These are phyloP conservation scores for Ophiocordyceps camponoti-rufipedis DNA, from an alignment of 2,329 filamentous ascomycete species.

Conservation along the genomic window DNA sequence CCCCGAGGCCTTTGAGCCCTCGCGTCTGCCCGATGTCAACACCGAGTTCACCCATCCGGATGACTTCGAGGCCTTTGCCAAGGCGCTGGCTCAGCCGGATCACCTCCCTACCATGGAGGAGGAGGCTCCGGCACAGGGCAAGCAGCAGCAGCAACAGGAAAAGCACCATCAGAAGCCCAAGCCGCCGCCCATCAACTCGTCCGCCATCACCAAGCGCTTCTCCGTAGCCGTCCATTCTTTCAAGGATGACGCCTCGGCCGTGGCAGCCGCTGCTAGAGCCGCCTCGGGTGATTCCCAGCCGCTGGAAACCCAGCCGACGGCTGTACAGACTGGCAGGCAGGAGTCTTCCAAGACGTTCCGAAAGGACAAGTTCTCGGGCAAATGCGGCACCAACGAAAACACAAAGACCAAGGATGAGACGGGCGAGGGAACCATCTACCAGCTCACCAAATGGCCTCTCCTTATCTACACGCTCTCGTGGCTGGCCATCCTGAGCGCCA, in stretches of 20 bases:
- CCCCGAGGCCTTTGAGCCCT: slow-evolving; percentile 46
- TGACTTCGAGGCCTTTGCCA: slow-evolving; percentile 62
- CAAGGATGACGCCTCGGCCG: slow-evolving; percentile 16
- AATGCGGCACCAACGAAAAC: not conserved
- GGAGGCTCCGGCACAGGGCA: not conserved
- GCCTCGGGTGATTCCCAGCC: not conserved
- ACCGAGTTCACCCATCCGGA: slow-evolving; percentile 56
- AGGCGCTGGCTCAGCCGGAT: slow-evolving; percentile 65
- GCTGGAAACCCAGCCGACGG: not conserved
- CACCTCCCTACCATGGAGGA: not conserved
- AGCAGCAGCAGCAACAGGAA: not conserved
- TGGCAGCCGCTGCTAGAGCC: slow-evolving; percentile 16
- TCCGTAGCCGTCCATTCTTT: slow-evolving; percentile 9
- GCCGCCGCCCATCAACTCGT: slow-evolving; percentile 8
- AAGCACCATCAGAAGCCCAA: not conserved
- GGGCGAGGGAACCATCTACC: slow-evolving; percentile 80
- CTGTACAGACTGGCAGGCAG: not conserved
- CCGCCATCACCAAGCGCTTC: slow-evolving; percentile 23
- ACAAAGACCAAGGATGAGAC: slow-evolving; percentile 65
- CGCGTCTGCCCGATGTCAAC: slow-evolving; percentile 59
- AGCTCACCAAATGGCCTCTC: slow-evolving; percentile 80
- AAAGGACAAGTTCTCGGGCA: not conserved
- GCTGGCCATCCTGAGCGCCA: slow-evolving; percentile 51
- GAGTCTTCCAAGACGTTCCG: not conserved
- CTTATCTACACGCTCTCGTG: slow-evolving; percentile 64